Base-by-base conservation (phyloP, 345 rosid genomes). In the Durio zibethinus region DNA sequence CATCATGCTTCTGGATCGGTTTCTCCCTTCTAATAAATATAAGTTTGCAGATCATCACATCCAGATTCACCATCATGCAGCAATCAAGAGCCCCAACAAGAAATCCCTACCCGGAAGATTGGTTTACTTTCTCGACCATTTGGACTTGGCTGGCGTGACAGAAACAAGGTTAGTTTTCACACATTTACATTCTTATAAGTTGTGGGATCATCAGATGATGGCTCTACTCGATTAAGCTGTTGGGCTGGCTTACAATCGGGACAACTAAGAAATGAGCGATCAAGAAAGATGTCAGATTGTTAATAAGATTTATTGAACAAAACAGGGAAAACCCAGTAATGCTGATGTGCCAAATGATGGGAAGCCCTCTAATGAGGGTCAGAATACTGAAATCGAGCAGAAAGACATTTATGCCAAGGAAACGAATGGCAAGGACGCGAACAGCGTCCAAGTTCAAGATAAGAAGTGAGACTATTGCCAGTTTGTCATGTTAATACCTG, bases 131-230 rank as follows among this genome's bases (percentile, higher is more conserved):
- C 90, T 65, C 86, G 98, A 33, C 98, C 99, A 73, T 96, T 96
- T 86, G 97, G 94, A 73, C 90, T 96, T 77, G 93, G 97, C 69
- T 96, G 99, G 99, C 97, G 97, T 76, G 99, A 96, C 88, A 83
- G 89, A 81, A 96, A 89, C 86, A 93, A 93, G 97, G 99, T 93
- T 74, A 60, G 84, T 77, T 73, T 77, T 42, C 20, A 53, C 6
- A 33, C 36, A 27, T 67, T 16, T 10, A 77, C 42, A 9, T 31
- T 35, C 43, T 29, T 45, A 18, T 12, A 27, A 76, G 29, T 38
- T 53, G 25, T n/a, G 29, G 10, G n/a, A 45, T 60, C 40, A 57
- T 74, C 25, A 12, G 12, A 29, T 75, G 20, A 61, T 61, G 27
- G 33, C 40, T 42, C 50, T 57, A 21, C 65, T 21, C 25, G 64